Base-by-base conservation (phyloP, 2,329 filamentous ascomycete genomes). In the Colletotrichum plurivorum region DNA sequence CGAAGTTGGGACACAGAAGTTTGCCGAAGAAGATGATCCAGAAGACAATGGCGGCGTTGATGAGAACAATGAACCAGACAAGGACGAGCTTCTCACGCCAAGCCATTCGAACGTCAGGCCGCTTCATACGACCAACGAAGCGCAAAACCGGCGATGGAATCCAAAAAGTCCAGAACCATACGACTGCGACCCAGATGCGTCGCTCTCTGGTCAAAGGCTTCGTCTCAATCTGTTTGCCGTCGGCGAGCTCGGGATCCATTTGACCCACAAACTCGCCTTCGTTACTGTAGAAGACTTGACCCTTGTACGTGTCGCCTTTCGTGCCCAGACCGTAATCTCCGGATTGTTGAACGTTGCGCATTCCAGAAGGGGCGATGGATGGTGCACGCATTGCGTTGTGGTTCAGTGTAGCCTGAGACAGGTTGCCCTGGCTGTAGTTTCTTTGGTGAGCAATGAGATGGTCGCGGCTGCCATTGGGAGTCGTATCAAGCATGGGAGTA, bases 31-130 rank as follows among this genome's bases (percentile, higher is more conserved):
- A 89, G 71, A 98, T 88, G 74, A 99, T 98, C 88, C 94, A 97
- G 83, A 99, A 99, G 67, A 98, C 86, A 70, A 99, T 89, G 31
- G 89, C 77, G 46, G 78, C 94, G 80, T 99, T 99, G 73, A 97
- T 81, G 13, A 99, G 75, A 36, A 93, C 78, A 73, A 99, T 98
- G 60, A 97, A 75, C 67, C 93, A 84, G 54, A 95, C 90, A 12
- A 99, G 84, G 0, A 96, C 92, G 12, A 99, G 59, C 81, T 99
- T 99, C 77, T 99, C 96, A 80, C 96, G 89, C 96, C 96, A 99
- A 0, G 96, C 96, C 89, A 98, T 93, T 27, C 96, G 93, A 9
- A 99, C 94, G 81, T 99, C 96, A 2, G 95, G 96, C 63, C 96
- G 91, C 82, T 97, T 97, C 96, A 99, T 99, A 22, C 95, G 93